These are phyloP conservation scores for Leptosphaerulina australis DNA, from an alignment of 2,329 filamentous ascomycete species.

Conservation along the genomic window DNA sequence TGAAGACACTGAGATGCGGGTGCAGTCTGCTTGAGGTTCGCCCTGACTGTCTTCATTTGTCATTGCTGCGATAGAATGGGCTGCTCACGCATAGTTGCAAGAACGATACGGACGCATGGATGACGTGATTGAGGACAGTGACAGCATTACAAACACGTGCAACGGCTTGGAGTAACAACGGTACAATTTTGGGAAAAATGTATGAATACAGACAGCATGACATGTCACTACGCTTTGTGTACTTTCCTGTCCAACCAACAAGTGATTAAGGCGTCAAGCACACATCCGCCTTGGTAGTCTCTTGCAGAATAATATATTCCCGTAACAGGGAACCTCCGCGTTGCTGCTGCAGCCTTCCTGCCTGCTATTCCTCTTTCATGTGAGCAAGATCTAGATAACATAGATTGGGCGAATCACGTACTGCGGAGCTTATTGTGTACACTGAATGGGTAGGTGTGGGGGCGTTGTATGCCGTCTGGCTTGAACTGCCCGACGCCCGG, in stretches of 20 bases:
- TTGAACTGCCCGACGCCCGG: background rate
- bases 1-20: slow-evolving; percentile 43
- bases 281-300: slow-evolving; percentile 1
- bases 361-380: background rate
- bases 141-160: slow-evolving; percentile 14
- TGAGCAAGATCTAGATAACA: background rate
- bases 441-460: slow-evolving; percentile 1
- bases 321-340: slow-evolving; percentile 1
- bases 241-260: slow-evolving; percentile 1
- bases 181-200: slow-evolving; percentile 22
- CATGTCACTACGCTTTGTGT: slow-evolving; percentile 18
- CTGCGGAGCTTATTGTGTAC: slow-evolving; percentile 3
- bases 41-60: slow-evolving; percentile 7
- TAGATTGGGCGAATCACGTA: slow-evolving; percentile 3
- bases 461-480: background rate
- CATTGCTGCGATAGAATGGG: slow-evolving; percentile 22
- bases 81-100: slow-evolving; percentile 36
- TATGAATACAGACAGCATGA: slow-evolving; percentile 14
- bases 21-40: slow-evolving; percentile 33
- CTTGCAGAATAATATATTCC: slow-evolving; percentile 2
- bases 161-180: slow-evolving; percentile 25
- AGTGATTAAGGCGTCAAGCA: slow-evolving; percentile 2
- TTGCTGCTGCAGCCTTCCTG: background rate
- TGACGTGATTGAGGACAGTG: slow-evolving; percentile 1
- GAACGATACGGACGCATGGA: slow-evolving; percentile 15